Evolutionary conservation across 2,329 filamentous ascomycete species (phyloP).

Genomic region (Pestalotiopsis sp.): DNA sequence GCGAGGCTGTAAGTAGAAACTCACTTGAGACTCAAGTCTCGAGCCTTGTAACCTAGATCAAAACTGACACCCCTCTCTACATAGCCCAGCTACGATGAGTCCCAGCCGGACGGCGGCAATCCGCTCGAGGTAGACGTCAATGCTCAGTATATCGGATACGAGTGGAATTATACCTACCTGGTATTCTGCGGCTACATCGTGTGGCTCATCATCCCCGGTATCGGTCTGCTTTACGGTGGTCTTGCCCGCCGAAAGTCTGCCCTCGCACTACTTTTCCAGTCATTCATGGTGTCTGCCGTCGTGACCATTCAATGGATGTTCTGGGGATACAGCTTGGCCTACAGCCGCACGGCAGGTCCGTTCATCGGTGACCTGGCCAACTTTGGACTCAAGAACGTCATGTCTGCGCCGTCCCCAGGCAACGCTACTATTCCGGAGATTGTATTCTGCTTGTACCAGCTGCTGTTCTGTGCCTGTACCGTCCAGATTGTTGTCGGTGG

Average conservation of each 20-base stretch:
- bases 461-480: constrained; percentile 40
- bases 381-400: constrained; percentile 37
- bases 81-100: constrained; percentile 23
- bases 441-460: constrained; percentile 39
- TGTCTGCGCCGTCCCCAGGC: constrained; percentile 39
- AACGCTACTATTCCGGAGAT: constrained; percentile 40
- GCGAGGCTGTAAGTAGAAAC: constrained; percentile 9
- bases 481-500: constrained; percentile 43
- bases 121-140: constrained; percentile 32
- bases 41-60: not conserved
- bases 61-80: not conserved
- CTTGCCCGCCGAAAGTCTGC: constrained; percentile 41
- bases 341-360: constrained; percentile 37
- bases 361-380: constrained; percentile 39
- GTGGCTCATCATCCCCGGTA: constrained; percentile 59
- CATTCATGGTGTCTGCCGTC: constrained; percentile 47
- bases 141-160: constrained; percentile 58
- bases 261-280: constrained; percentile 50
- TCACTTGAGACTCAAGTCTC: not conserved
- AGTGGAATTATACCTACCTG: constrained; percentile 65
- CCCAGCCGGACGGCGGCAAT: constrained; percentile 28
- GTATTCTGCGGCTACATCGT: constrained; percentile 63
- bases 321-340: constrained; percentile 48
- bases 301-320: constrained; percentile 51
- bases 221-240: constrained; percentile 42